Evolutionary conservation across 1,284 basidiomycete genomes (phyloP), one percentile per base, ranked within the genome.

Genomic region (Puccinia hordei): DNA sequence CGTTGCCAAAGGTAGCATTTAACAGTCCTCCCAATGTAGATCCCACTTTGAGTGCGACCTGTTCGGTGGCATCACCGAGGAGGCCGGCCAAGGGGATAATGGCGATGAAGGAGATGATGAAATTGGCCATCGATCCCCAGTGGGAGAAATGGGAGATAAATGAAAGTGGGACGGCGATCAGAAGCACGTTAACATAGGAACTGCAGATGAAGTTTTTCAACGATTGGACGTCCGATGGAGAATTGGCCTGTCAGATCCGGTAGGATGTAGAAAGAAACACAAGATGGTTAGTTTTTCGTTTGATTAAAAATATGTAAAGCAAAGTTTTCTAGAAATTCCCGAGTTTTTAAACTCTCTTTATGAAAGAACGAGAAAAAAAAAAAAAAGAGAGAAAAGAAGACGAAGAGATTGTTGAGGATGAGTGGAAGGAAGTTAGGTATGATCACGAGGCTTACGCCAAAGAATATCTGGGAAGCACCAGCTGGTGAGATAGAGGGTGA

Each of bases 71-170:
- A 83, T 93, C 92, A 19, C 93, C 93, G 3, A 93, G 89, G 63
- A 93, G 87, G 89, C 93, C 86, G 13, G 93, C 93, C 6, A 95
- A 88, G n/a, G 93, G 93, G 76, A 95, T 88, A 83, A 96, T 94
- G 9, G 93, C 92, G 55, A 94, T 84, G 86, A 95, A 96, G 81
- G 91, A 92, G 84, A 93, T 92, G 8, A 87, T 86, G 84, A 95
- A 96, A n/a, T 92, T 90, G 59, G 92, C 88, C 12, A 89, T 91
- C n/a, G 92, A 91, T 86, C 93, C 91, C 92, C 92, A 93, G 82
- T 83, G 74, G 22, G 85, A 72, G 63, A 85, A 86, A 85, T 92
- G 89, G 51, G 92, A 88, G 27, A 91, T 80, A 66, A 90, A 86
- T 81, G 90, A 89, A 82, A 95, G 86, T 57, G 93, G 92, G 12